These are phyloP conservation scores for Strobilomyces confusus DNA, from an alignment of 768 basidiomycete species.

Conservation along the genomic window DNA sequence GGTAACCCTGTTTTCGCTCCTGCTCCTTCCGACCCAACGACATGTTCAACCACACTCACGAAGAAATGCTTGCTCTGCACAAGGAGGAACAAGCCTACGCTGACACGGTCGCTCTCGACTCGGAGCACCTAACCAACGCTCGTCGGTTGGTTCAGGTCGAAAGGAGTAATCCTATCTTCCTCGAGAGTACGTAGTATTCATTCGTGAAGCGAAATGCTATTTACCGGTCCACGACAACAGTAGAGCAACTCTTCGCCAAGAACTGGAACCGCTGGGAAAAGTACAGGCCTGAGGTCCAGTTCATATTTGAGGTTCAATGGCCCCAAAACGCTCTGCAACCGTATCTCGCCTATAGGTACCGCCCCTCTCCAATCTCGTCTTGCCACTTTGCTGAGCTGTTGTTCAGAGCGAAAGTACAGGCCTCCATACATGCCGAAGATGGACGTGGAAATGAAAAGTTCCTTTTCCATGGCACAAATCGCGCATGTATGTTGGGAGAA, in stretches of 20 bases:
- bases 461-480: conserved; percentile 15
- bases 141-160: conserved; percentile 7
- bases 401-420: conserved; percentile 8
- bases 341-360: conserved; percentile 10
- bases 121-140: not conserved
- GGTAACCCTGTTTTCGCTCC: not conserved
- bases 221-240: not conserved
- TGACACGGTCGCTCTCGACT: not conserved
- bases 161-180: conserved; percentile 4
- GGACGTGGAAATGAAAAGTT: conserved; percentile 10
- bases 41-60: not conserved
- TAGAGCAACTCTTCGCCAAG: conserved; percentile 4
- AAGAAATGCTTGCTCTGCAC: not conserved
- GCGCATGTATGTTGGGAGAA: conserved; percentile 13
- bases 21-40: not conserved
- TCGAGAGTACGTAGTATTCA: conserved; percentile 1
- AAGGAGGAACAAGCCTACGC: not conserved
- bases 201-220: not conserved
- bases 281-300: conserved; percentile 11
- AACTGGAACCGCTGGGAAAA: conserved; percentile 11
- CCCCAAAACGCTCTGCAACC: conserved; percentile 9
- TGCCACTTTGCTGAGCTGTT: not conserved
- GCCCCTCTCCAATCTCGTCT: not conserved
- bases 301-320: conserved; percentile 11
- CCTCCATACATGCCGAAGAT: not conserved